A percentile compares a stretch with the other conserved stretches of the same genome.
phyloP scores from a whole-genome alignment of 1,284 basidiomycete species.

The Ustilago hordei region DNA sequence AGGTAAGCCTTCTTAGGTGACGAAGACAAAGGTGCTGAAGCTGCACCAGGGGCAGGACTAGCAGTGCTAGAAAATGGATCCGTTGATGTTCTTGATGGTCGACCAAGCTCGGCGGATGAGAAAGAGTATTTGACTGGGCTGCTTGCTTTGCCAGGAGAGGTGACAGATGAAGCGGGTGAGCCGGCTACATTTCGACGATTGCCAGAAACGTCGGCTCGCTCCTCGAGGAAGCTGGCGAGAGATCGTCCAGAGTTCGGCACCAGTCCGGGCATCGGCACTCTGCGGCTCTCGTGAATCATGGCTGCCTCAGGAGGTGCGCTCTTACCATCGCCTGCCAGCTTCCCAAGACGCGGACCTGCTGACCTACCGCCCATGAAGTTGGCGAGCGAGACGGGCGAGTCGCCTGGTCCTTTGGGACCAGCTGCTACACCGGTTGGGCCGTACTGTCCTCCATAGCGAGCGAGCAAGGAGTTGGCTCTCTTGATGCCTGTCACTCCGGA shows the following conservation, averaged over 20 bases:
- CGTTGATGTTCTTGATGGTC: conserved; percentile 17
- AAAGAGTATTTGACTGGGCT: conserved; percentile 47
- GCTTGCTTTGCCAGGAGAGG: conserved; percentile 26
- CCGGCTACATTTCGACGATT: conserved; percentile 13
- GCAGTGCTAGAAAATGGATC: conserved; percentile 6
- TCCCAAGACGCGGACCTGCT: conserved; percentile 64
- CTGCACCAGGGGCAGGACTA: conserved; percentile 4
- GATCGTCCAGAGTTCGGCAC: conserved; percentile 42
- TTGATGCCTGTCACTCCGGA: conserved; percentile 40
- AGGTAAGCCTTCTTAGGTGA: conserved; percentile 52
- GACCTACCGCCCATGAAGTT: conserved; percentile 68
- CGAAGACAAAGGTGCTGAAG: conserved; percentile 14
- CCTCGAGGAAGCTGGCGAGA: conserved; percentile 63
- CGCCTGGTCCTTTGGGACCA: conserved; percentile 32
- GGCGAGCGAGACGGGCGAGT: conserved; percentile 63
- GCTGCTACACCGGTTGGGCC: conserved; percentile 66
- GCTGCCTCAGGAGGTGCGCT: conserved; percentile 61
- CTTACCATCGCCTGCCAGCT: conserved; percentile 64
- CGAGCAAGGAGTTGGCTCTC: conserved; percentile 56
- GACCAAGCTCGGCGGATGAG: conserved; percentile 37
- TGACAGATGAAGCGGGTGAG: conserved; percentile 28
- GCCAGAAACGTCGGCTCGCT: conserved; percentile 44
- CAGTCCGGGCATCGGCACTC: conserved; percentile 55
- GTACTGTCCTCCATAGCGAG: conserved; percentile 64
- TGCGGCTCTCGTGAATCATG: conserved; percentile 52